Evolutionary conservation across 164 flowering plant genomes (phyloP).

Genomic region (Buxus sempervirens): DNA sequence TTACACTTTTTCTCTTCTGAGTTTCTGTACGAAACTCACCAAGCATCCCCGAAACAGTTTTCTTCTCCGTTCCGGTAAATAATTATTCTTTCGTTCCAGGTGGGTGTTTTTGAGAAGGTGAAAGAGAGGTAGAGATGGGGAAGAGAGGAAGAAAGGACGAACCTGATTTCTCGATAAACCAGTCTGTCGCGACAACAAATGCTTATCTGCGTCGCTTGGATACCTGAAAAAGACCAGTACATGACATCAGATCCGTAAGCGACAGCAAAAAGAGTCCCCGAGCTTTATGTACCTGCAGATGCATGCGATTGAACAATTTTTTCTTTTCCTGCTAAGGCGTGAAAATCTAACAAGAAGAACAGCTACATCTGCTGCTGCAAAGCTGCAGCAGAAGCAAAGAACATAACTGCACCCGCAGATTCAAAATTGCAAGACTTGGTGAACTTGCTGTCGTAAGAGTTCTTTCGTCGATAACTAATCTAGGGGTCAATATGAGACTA

Average conservation of each 20-base stretch:
- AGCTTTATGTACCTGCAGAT: conserved; percentile 23
- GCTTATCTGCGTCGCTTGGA: conserved; percentile 57
- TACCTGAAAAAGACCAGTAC: conserved; percentile 29
- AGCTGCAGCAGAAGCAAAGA: conserved; percentile 3
- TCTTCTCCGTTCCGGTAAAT: neutral
- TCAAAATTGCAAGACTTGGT: neutral
- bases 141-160: conserved; percentile 15
- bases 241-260: conserved; percentile 20
- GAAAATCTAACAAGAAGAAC: conserved; percentile 39
- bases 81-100: neutral
- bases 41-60: neutral
- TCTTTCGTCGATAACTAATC: conserved; percentile 8
- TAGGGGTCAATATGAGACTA: neutral
- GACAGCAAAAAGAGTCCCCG: conserved; percentile 12
- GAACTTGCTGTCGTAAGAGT: neutral
- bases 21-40: neutral
- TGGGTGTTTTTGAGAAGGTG: no score
- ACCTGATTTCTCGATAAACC: conserved; percentile 77
- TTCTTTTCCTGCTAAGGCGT: conserved; percentile 31
- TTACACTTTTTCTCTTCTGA: neutral
- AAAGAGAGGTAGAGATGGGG: neutral
- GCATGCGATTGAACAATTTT: conserved; percentile 22
- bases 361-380: conserved; percentile 6
- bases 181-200: conserved; percentile 50
- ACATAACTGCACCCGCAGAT: conserved; percentile 17